These are phyloP conservation scores for Beauveria australis DNA, from an alignment of 2,329 filamentous ascomycete genomes.

Conservation along the genomic window DNA sequence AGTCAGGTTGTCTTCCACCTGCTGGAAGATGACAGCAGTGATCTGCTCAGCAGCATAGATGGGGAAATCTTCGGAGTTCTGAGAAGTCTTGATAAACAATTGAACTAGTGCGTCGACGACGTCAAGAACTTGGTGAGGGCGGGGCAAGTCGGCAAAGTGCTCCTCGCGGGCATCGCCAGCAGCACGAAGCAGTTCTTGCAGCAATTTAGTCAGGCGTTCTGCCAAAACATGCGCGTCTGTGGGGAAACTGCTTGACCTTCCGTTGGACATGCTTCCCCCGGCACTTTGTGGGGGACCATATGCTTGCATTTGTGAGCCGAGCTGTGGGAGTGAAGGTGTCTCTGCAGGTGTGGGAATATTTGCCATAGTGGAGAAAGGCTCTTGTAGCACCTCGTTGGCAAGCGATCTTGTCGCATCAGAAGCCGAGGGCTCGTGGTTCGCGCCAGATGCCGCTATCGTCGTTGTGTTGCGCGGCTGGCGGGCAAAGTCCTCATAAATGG, in stretches of 20 bases:
- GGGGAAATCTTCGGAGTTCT: slow-evolving; percentile 52
- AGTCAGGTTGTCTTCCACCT: slow-evolving; percentile 45
- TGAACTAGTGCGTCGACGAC: slow-evolving; percentile 54
- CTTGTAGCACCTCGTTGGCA: slow-evolving; percentile 56
- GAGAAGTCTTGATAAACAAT: slow-evolving; percentile 54
- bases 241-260: slow-evolving; percentile 38
- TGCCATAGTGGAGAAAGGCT: slow-evolving; percentile 50
- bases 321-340: slow-evolving; percentile 46
- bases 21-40: slow-evolving; percentile 46
- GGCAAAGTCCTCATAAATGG: slow-evolving; percentile 94
- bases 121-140: slow-evolving; percentile 52
- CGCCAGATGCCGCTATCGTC: slow-evolving; percentile 39
- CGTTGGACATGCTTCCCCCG: slow-evolving; percentile 34
- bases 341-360: slow-evolving; percentile 52
- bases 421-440: slow-evolving; percentile 42
- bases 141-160: slow-evolving; percentile 51
- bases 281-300: slow-evolving; percentile 46
- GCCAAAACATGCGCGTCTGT: slow-evolving; percentile 45
- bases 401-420: slow-evolving; percentile 55
- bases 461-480: slow-evolving; percentile 63
- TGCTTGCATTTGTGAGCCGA: slow-evolving; percentile 44
- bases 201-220: slow-evolving; percentile 49
- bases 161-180: slow-evolving; percentile 47
- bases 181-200: slow-evolving; percentile 48
- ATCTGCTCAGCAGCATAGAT: slow-evolving; percentile 54